phyloP scores from a whole-genome alignment of 805 yeast species.

The Cyberlindnera xylosilytica region DNA sequence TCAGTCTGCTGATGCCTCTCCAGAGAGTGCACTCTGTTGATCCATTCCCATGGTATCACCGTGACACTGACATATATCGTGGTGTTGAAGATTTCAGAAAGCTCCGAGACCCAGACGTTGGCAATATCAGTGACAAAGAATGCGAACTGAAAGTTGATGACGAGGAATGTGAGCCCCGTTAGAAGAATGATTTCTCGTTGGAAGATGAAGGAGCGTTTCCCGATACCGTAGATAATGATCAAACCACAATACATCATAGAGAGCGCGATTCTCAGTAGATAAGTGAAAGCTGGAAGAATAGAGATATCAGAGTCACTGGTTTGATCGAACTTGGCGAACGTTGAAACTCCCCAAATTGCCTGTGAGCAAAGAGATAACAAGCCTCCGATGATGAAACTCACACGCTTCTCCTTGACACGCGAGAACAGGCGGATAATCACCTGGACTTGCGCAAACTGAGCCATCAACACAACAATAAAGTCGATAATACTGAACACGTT shows the following conservation, averaged over 20 bases:
- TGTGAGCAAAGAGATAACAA: constrained; percentile 53
- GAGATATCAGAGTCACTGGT: constrained; percentile 39
- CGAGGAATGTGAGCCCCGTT: constrained; percentile 51
- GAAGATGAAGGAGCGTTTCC: constrained; percentile 50
- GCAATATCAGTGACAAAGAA: constrained; percentile 77
- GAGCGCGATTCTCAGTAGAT: constrained; percentile 68
- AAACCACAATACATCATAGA: constrained; percentile 66
- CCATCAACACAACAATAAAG: constrained; percentile 51
- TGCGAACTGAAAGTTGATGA: constrained; percentile 59
- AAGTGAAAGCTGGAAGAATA: constrained; percentile 69
- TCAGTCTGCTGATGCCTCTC: constrained; percentile 61
- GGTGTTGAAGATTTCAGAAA: constrained; percentile 70
- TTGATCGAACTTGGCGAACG: constrained; percentile 35
- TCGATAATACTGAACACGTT: constrained; percentile 52
- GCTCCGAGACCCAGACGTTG: constrained; percentile 68
- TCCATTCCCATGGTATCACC: constrained; percentile 84
- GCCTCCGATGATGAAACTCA: constrained; percentile 57
- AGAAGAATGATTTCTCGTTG: constrained; percentile 49
- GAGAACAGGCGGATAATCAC: constrained; percentile 65
- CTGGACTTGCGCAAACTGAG: constrained; percentile 69
- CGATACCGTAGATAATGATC: constrained; percentile 48
- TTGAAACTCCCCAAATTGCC: constrained; percentile 66
- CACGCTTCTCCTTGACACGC: constrained; percentile 64
- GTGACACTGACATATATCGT: constrained; percentile 70
- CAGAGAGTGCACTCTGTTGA: constrained; percentile 57